Evolutionary conservation across 2,329 filamentous ascomycete species (phyloP), one percentile per base, ranked within the genome.

Genomic region (Pseudocercospora cruenta): DNA sequence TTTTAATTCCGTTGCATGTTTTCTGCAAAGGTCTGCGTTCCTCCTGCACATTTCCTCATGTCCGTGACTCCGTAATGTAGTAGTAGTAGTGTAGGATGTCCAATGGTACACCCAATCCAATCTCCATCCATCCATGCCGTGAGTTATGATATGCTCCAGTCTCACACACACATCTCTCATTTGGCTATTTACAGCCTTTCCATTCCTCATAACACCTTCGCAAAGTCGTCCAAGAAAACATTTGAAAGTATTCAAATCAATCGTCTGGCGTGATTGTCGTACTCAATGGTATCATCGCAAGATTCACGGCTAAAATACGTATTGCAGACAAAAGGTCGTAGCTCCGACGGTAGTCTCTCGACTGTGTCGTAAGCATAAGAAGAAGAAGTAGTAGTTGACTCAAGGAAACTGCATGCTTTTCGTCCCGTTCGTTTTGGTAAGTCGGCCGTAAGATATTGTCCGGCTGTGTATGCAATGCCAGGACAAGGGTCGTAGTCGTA

Each of bases 321-420:
- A 45, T 36, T 64, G 55, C 55, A 58, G 49, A 58, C 60, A 62
- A 64, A 60, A 65, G 59, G 26, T 67, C 65, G 51, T 67, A 64
- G 58, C 62, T 63, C 43, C 49, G 26, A 47, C 10, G 12, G 26
- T 36, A 28, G 53, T 59, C 16, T 22, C 10, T n/a, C 21, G 53
- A 28, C 16, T 60, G 21, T 24, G 33, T 51, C 36, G 60, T 55
- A 47, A 64, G 57, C 57, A 61, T 31, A 63, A 67, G 39, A 43
- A 43, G 39, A 31, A n/a, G 39, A 4, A 43, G 39, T n/a, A 43
- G 39, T 43, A 43, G 24, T 28, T 58, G 45, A 60, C 43, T 53
- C 26, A 63, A 67, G 62, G 64, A 65, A 65, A 67, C 64, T 67
- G 67, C 31, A 43, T 69, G 62, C 63, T 69, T 68, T 66, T 66